Base-by-base conservation (phyloP, 306 rosid species). In the Purshia tridentata region DNA sequence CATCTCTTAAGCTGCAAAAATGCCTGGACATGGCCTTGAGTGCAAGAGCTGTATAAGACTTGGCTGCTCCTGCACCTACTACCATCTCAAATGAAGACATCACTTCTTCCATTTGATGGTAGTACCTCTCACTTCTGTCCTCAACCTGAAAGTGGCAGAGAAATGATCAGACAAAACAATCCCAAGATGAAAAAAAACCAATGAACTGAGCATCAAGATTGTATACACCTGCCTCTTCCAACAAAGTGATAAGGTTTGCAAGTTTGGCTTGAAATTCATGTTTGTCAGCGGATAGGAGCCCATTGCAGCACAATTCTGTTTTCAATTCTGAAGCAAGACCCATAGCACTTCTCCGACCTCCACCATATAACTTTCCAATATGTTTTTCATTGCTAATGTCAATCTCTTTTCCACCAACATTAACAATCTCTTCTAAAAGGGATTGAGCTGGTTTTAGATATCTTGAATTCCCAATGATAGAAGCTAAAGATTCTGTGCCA, bases 11-110 rank as follows among this genome's bases (percentile, higher is more conserved):
- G 86, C 86, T 85, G 75, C 88, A 83, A 69, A 91, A 91, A 80
- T 91, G 97, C 81, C 88, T 84, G 20, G 96, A 87, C 96, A 91
- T 91, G 73, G 97, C 97, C 29, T 89, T 86, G 15, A 89, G 97
- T 74, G 96, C 97, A 58, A 91, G 66, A 49, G 88, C 91, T 76
- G 96, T 89, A 73, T 91, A 91, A 67, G 80, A 81, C 69, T 85
- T 91, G 0, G 97, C 96, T 65, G 96, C 83, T 8, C 96, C 96
- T 39, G 66, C 20, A 35, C 97, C 97, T 5, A 92, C 91, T 75
- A 89, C 82, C 80, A 79, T 75, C 62, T 91, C 96, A 78, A 91
- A 91, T 5, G 90, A 81, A 15, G 84, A 61, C 70, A 81, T 87
- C 56, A 83, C 87, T 70, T 87, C 92, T 65, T 85, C 89, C 97